phyloP scores from a whole-genome alignment of 2,329 filamentous ascomycete species.

The Didymellaceae sp. region DNA sequence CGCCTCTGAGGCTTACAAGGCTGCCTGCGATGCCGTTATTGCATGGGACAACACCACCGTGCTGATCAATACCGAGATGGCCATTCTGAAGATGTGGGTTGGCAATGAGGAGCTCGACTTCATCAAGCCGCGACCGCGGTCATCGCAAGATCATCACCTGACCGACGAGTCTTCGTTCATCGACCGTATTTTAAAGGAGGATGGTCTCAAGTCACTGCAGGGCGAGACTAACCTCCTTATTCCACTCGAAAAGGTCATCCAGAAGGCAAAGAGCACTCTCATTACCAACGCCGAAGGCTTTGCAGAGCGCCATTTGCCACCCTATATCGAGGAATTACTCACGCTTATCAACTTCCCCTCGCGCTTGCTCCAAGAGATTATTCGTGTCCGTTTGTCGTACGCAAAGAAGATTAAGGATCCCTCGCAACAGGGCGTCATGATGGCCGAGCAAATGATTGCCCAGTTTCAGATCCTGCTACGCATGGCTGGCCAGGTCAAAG shows the following conservation, averaged over 20 bases:
- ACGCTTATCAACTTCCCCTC: conserved; percentile 98
- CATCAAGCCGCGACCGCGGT: conserved; percentile 72
- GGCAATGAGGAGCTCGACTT: conserved; percentile 96
- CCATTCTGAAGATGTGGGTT: conserved; percentile 93
- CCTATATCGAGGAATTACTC: conserved; percentile 94
- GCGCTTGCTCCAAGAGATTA: conserved; percentile 94
- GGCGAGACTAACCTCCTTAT: conserved; percentile 83
- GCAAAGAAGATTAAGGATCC: conserved; percentile 96
- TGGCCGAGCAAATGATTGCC: conserved; percentile 96
- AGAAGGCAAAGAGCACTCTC: conserved; percentile 90
- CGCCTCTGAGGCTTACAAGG: conserved; percentile 76
- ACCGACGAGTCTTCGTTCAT: conserved; percentile 92
- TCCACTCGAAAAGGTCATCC: conserved; percentile 83
- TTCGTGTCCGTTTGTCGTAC: conserved; percentile 87
- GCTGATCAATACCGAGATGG: conserved; percentile 92
- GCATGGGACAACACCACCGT: conserved; percentile 98
- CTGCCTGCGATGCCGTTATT: conserved; percentile 86
- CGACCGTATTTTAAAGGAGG: conserved; percentile 93
- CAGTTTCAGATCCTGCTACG: conserved; percentile 94
- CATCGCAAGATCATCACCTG: conserved; percentile 73
- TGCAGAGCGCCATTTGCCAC: conserved; percentile 85
- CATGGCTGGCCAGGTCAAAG: conserved; percentile 90
- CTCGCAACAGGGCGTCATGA: conserved; percentile 86
- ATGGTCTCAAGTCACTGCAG: conserved; percentile 89
- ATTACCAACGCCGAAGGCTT: conserved; percentile 87